Evolutionary conservation across 176 grass and related monocot species (phyloP), one percentile per base, ranked within the genome.

Genomic region (Hordeum marinum): DNA sequence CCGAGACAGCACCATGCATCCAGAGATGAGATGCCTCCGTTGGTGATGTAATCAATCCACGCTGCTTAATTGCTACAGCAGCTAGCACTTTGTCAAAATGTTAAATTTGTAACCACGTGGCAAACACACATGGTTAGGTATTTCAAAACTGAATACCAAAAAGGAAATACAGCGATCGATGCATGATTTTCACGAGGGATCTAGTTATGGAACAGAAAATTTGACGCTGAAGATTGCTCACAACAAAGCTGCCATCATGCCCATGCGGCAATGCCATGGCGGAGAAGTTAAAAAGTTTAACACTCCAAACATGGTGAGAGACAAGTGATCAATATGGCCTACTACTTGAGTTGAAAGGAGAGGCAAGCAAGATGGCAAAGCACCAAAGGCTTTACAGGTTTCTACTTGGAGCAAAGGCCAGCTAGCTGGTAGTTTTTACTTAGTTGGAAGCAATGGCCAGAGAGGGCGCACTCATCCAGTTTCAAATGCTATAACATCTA

Each of bases 351-450:
- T 34, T 34, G 32, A 34, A 3, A 34, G 32, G 32, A 34, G 32
- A 34, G 32, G 32, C 32, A 34, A 34, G 32, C 32, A 34, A 34
- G 32, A 34, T 34, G 32, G 32, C 45, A 48, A 15, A 81, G 48
- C 37, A 80, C 34, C 6, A 64, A 83, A 60, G 35, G 73, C 59
- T 74, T 67, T 25, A 83, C 45, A 59, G n/a, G 32, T 66, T 82
- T 73, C 58, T 83, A 58, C 66, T 46, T 60, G 75, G 57, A 60
- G 45, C 66, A 45, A 37, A 72, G 40, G 23, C 32, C 34, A 54
- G 63, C 71, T 68, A 46, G 70, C 70, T 73, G 14, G 23, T 15
- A 27, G 25, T 32, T 50, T 45, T 79, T 78, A 61, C 27, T 61
- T 52, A 62, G 86, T 39, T 62, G 46, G 46, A 77, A 29, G 34